Evolutionary conservation across 1,284 basidiomycete genomes (phyloP), one percentile per base, ranked within the genome.

Genomic region (Apiotrichum gracile): DNA sequence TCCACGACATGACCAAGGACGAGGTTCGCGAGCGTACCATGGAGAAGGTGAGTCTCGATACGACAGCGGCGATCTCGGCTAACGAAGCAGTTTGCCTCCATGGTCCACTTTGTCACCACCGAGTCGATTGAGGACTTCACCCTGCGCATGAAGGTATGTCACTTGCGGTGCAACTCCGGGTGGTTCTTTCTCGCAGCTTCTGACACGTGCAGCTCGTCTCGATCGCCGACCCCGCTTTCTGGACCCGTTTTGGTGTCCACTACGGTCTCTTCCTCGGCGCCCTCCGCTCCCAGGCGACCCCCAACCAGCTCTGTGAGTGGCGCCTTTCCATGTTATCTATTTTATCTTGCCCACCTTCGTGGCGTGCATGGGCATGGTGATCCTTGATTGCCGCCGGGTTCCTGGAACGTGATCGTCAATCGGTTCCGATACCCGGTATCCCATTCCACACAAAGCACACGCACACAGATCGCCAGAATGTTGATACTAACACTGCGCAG

Each of bases 1-100:
- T 81, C 48, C 79, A 81, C 62, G 81, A 82, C 64, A 65, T 82
- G 13, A 72, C 76, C 37, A 81, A 80, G 66, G 79, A 79, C 48
- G 73, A 81, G 63, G 66, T 82, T 8, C 65, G 80, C 26, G 75
- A 78, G 60, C 61, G 77, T 22, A 78, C 78, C 5, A 79, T 79
- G 78, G 74, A 77, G 58, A 74, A 72, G 62, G 59, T 68, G 26
- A 49, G 51, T 5, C 31, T 2, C 4, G 31, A 31, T 31, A 10
- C 16, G 31, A 31, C 27, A 35, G 1, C 3, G 40, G 37, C 9
- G 31, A n/a, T 3, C 40, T 43, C 31, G n/a, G 47, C 54, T 57
- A 40, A 60, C 47, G 21, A 14, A 13, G 21, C 26, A 67, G 66
- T 76, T 76, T 53, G 63, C 65, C 14, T 69, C 69, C 8, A 75